Base-by-base conservation (phyloP, 2,329 filamentous ascomycete genomes). In the Fusarium sp. region DNA sequence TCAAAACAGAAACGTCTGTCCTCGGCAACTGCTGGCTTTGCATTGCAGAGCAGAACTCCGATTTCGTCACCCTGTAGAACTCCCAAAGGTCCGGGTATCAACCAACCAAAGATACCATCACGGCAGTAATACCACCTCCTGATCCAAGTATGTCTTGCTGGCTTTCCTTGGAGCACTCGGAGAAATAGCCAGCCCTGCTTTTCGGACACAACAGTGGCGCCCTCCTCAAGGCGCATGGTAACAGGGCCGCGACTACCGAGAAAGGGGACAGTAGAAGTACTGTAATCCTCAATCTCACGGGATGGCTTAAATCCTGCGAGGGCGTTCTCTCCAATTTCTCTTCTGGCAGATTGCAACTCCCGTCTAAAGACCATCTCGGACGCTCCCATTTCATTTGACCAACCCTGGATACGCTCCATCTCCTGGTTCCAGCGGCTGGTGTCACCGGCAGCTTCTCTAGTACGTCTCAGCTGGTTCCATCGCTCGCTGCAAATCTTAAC, bases 1-100 rank as follows among this genome's bases (percentile, higher is more conserved):
- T 99, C 96, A 75, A 99, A 98, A 78, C 96, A 98, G 80, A 98
- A 99, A 18, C 96, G 89, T 41, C 96, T 90, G 76, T 99, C 96
- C 80, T 99, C 96, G 72, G 93, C 91, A 54, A 97, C 92, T 1
- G 94, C 94, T 20, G 94, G 94, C 75, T 95, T 93, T 51, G 96
- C 92, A 75, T 93, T 97, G 82, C 96, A 99, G 41, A 99, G 88
- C 55, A 99, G 82, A 5, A 99, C 94, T 43, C 96, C 96, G 65
- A 97, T 97, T 81, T 97, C 94, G 75, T 99, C 96, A 48, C 94
- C 97, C 79, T 98, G 95, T 73, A 98, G 90, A 24, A 99, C 96
- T 34, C 94, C 95, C 62, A 94, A 90, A 1, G 89, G 84, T 6
- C 93, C 92, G 75, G 97, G 94, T 22, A 96, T 88, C 8, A 99